Percentiles rank a stretch among this genome's conserved stretches.
Conservation (phyloP, 177 flowering plant species). For the Tripterygium wilfordii region DNA sequence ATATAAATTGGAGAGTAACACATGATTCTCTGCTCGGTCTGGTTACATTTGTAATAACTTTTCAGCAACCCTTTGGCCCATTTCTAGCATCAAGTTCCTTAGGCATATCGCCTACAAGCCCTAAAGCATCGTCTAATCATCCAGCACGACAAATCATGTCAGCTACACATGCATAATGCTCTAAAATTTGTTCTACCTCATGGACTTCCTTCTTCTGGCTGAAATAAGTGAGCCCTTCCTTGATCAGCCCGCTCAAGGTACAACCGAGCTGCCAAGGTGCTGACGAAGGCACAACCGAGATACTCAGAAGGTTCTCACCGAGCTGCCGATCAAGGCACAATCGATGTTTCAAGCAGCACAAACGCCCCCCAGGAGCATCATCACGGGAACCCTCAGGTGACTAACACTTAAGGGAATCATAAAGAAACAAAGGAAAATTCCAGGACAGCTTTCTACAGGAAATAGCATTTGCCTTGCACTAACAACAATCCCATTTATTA, state of each 20-base stretch:
- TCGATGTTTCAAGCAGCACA: too few species aligned
- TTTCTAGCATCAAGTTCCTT: slow-evolving; percentile 40
- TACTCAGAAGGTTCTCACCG: too few species aligned
- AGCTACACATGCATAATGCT: slow-evolving; percentile 61
- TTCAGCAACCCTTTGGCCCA: slow-evolving; percentile 36
- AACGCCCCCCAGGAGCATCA: too few species aligned
- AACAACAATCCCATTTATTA: too few species aligned
- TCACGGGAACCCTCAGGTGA: too few species aligned
- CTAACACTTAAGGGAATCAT: too few species aligned
- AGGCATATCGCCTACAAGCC: slow-evolving; percentile 40
- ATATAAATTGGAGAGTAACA: slow-evolving; percentile 49
- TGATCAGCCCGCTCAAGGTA: slow-evolving; percentile 46
- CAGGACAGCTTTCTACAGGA: too few species aligned
- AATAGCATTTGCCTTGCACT: too few species aligned
- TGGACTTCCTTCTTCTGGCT: slow-evolving; percentile 31
- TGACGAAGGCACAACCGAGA: too few species aligned
- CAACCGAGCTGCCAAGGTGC: slow-evolving; percentile 47
- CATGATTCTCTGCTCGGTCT: slow-evolving; percentile 45
- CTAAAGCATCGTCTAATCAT: slow-evolving; percentile 35
- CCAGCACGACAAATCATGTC: slow-evolving; percentile 71
- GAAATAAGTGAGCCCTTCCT: slow-evolving; percentile 40
- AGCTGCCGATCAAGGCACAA: too few species aligned
- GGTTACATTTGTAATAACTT: slow-evolving; percentile 43
- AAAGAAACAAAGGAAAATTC: too few species aligned
- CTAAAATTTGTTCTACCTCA: slow-evolving; percentile 36